Evolutionary conservation across 345 rosid genomes (phyloP).

Genomic region (Pistacia integerrima): DNA sequence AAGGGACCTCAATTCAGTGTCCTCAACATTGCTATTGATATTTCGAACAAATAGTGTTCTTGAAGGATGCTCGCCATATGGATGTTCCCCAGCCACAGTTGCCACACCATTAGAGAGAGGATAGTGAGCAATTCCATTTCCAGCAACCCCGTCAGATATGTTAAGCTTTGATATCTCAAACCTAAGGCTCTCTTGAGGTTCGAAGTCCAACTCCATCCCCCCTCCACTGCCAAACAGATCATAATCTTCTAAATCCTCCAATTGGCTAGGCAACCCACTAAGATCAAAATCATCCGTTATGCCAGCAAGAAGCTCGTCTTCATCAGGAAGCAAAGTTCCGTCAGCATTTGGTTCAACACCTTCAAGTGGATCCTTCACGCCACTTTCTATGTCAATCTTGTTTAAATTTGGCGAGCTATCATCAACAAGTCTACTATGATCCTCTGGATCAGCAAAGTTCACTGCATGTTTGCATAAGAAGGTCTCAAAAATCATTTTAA

Average conservation of each 20-base stretch:
- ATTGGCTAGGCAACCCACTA: constrained; percentile 53
- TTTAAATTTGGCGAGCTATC: constrained; percentile 50
- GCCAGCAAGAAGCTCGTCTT: constrained; percentile 87
- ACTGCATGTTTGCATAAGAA: constrained; percentile 49
- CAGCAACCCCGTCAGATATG: constrained; percentile 52
- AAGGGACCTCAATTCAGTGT: constrained; percentile 76
- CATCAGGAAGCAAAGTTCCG: constrained; percentile 73
- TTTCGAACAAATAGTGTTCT: constrained; percentile 92
- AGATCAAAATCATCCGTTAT: constrained; percentile 77
- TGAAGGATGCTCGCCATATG: constrained; percentile 97
- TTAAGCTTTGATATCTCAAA: constrained; percentile 49
- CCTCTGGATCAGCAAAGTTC: constrained; percentile 56
- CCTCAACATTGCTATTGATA: constrained; percentile 93
- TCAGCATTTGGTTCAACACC: constrained; percentile 51
- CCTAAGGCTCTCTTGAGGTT: constrained; percentile 52
- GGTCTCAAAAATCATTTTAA: constrained; percentile 16
- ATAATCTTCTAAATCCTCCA: constrained; percentile 82
- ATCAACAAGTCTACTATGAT: constrained; percentile 44
- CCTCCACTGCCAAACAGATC: constrained; percentile 88
- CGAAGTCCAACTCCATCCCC: constrained; percentile 83
- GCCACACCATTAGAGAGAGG: constrained; percentile 63
- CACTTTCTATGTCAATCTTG: constrained; percentile 49
- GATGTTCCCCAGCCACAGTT: constrained; percentile 85
- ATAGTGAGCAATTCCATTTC: constrained; percentile 50
- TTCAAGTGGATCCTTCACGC: constrained; percentile 48